phyloP scores from a whole-genome alignment of 768 basidiomycete genomes.

The Serendipita sp. region DNA sequence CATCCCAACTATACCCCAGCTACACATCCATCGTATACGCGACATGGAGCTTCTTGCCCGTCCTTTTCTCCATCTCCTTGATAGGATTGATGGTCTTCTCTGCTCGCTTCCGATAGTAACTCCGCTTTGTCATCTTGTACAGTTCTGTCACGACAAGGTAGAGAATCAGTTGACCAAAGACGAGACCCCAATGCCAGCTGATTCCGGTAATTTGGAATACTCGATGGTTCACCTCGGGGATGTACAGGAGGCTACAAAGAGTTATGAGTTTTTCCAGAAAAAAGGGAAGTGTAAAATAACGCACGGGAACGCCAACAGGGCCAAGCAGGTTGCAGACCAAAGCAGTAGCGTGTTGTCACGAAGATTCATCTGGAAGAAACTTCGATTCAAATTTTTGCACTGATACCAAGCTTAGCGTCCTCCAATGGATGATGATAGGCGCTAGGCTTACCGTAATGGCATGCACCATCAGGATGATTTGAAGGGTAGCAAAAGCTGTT shows the following conservation, averaged over 20 bases:
- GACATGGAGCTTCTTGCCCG: not conserved
- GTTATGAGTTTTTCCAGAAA: conserved; percentile 15
- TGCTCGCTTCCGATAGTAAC: conserved; percentile 6
- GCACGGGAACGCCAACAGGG: conserved; percentile 22
- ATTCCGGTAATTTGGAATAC: conserved; percentile 23
- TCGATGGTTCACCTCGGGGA: conserved; percentile 20
- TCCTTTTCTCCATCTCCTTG: not conserved
- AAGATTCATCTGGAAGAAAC: conserved; percentile 12
- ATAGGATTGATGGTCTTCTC: not conserved
- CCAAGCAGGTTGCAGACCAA: conserved; percentile 17
- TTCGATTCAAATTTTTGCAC: conserved; percentile 3
- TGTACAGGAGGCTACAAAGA: conserved; percentile 22
- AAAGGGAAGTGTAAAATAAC: conserved; percentile 13
- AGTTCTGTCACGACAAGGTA: not conserved
- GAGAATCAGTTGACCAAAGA: not conserved
- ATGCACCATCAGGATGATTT: conserved; percentile 11
- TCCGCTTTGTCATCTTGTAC: not conserved
- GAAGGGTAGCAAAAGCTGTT: conserved; percentile 21
- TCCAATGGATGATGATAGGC: not conserved
- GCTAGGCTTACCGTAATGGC: not conserved
- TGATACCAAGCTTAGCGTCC: not conserved
- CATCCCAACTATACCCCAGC: not conserved
- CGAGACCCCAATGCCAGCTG: conserved; percentile 25
- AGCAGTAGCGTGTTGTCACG: conserved; percentile 12
- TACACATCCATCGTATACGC: not conserved